phyloP scores from a whole-genome alignment of 2,329 filamentous ascomycete genomes.

The Talaromyces pinophilus region DNA sequence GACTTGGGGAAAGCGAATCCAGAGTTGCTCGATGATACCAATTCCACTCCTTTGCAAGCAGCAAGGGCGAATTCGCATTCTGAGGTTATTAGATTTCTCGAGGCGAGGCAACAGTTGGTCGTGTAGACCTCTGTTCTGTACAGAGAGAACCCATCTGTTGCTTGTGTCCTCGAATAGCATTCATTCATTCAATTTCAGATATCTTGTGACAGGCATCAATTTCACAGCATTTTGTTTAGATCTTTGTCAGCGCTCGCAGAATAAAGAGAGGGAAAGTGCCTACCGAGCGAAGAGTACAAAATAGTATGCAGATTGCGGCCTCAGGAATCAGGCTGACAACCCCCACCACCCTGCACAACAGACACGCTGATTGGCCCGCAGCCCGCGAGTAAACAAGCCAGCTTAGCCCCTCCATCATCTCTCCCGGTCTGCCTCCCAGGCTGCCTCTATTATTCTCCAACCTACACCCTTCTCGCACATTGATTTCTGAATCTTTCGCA shows the following conservation, averaged over 20 bases:
- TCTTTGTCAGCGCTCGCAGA: neutral
- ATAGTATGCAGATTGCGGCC: neutral
- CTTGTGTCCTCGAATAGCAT: neutral
- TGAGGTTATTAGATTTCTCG: neutral
- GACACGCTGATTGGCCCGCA: slow-evolving; percentile 1
- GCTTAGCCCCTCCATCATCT: slow-evolving; percentile 16
- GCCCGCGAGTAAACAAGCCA: slow-evolving; percentile 9
- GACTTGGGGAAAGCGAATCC: neutral
- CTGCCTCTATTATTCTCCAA: slow-evolving; percentile 12
- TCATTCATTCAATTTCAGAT: too few relatives aligned
- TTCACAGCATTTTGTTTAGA: too few relatives aligned
- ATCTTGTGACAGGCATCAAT: too few relatives aligned
- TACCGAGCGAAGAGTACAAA: neutral
- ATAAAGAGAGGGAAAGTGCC: neutral
- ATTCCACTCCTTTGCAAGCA: neutral
- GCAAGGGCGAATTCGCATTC: neutral
- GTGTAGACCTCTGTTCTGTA: neutral
- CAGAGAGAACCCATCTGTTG: neutral
- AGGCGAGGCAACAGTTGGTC: neutral
- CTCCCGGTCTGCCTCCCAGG: slow-evolving; percentile 6
- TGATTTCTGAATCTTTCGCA: neutral
- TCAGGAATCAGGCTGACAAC: neutral
- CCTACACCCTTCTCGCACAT: slow-evolving; percentile 8
- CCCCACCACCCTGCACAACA: neutral
- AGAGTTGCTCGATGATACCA: neutral